These are phyloP conservation scores for Verticillium albo-atrum DNA, from an alignment of 2,329 filamentous ascomycete species.

Conservation along the genomic window DNA sequence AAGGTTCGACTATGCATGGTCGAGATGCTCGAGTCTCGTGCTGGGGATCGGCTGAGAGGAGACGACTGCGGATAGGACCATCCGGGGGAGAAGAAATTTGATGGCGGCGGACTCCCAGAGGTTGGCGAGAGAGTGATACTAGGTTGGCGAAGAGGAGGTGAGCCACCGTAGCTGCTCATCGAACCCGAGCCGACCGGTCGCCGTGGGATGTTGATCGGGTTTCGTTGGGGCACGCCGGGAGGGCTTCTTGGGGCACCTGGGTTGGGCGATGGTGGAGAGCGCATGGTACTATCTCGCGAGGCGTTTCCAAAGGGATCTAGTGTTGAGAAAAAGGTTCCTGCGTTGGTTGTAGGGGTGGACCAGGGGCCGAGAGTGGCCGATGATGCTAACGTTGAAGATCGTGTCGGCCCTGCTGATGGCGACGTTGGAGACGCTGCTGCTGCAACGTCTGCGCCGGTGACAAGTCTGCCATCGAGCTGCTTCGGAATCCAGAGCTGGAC, in stretches of 20 bases:
- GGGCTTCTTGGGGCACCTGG: background rate
- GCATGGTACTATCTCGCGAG: background rate
- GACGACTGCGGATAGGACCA: background rate
- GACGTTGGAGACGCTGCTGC: background rate
- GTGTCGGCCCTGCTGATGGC: background rate
- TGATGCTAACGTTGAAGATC: background rate
- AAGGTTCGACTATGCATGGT: slow-evolving; percentile 10
- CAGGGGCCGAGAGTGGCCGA: background rate
- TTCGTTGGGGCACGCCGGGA: background rate
- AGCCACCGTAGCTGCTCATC: background rate
- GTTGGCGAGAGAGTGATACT: background rate
- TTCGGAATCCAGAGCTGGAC: slow-evolving; percentile 28
- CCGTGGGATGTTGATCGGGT: slow-evolving; percentile 8
- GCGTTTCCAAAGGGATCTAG: background rate
- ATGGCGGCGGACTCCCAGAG: slow-evolving; percentile 1
- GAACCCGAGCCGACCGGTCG: slow-evolving; percentile 7
- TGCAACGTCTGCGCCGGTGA: slow-evolving; percentile 13
- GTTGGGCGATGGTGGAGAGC: background rate
- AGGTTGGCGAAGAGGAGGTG: slow-evolving; percentile 1
- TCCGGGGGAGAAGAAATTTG: slow-evolving; percentile 1
- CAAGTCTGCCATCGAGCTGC: slow-evolving; percentile 17
- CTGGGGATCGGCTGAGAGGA: background rate
- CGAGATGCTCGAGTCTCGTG: slow-evolving; percentile 7
- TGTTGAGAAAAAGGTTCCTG: background rate
- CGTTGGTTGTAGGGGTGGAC: background rate